A percentile compares a stretch with the other conserved stretches of the same genome.
phyloP scores from a whole-genome alignment of 2,329 filamentous ascomycete genomes.

The Trichoderma breve region DNA sequence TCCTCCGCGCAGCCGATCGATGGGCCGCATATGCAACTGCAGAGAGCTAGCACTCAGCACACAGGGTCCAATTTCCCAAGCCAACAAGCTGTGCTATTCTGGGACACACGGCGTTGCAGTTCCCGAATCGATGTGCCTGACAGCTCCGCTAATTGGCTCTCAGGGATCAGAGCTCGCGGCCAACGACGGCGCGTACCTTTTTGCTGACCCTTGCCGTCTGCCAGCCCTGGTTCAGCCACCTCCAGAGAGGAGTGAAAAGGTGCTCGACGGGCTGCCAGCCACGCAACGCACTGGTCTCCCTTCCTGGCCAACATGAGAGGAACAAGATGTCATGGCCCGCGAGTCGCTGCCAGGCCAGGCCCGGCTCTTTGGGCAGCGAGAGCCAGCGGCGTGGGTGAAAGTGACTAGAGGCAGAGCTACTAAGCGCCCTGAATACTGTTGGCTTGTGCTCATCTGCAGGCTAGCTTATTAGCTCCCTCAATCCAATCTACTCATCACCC shows the following conservation, averaged over 20 bases:
- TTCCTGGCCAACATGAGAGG: background rate
- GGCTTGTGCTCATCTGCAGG: constrained; percentile 9
- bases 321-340: background rate
- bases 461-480: constrained; percentile 12
- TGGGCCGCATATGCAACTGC: constrained; percentile 5
- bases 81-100: constrained; percentile 3
- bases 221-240: constrained; percentile 10
- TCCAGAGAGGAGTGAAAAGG: constrained; percentile 3
- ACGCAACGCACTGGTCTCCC: background rate
- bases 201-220: constrained; percentile 4
- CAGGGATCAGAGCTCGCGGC: background rate
- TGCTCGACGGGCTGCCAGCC: background rate
- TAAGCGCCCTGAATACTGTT: constrained; percentile 20
- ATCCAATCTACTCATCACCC: constrained; percentile 13
- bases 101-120: constrained; percentile 20
- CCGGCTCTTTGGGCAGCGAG: constrained; percentile 15
- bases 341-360: background rate
- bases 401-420: background rate
- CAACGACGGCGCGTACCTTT: constrained; percentile 21
- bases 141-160: constrained; percentile 16
- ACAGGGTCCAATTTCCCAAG: background rate
- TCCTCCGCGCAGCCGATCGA: constrained; percentile 7
- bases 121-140: constrained; percentile 8
- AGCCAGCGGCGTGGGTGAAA: background rate
- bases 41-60: background rate